These are phyloP conservation scores for Panellus pusillus DNA, from an alignment of 768 basidiomycete genomes.

Conservation along the genomic window DNA sequence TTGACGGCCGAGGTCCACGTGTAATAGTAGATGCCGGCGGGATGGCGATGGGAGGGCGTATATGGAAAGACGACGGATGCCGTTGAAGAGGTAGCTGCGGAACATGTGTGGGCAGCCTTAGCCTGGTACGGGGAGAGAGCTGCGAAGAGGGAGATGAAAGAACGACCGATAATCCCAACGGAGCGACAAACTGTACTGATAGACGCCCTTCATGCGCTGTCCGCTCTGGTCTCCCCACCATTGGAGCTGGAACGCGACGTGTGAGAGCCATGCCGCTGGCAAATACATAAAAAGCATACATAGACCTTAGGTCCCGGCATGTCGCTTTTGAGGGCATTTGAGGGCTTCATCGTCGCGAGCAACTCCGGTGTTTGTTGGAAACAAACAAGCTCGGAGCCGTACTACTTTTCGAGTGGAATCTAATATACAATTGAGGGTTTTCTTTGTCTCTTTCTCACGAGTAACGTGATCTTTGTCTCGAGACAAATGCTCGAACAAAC, in stretches of 20 bases:
- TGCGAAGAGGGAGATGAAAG: slow-evolving; percentile 29
- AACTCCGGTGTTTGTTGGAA: too few species aligned
- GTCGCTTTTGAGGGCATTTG: slow-evolving; percentile 58
- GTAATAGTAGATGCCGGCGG: slow-evolving; percentile 84
- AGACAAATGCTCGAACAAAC: too few species aligned
- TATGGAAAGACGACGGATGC: slow-evolving; percentile 70
- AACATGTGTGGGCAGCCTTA: slow-evolving; percentile 68
- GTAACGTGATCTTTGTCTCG: too few species aligned
- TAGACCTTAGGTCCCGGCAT: slow-evolving; percentile 87
- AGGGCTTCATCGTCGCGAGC: slow-evolving; percentile 56
- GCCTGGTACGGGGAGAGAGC: slow-evolving; percentile 84
- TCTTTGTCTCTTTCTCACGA: too few species aligned
- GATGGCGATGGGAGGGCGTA: slow-evolving; percentile 74
- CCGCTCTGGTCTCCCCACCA: slow-evolving; percentile 88
- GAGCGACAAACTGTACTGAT: slow-evolving; percentile 71
- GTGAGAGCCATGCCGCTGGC: not conserved
- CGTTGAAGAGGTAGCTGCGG: slow-evolving; percentile 82
- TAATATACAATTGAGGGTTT: too few species aligned
- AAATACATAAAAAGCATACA: slow-evolving; percentile 50
- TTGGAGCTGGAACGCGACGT: slow-evolving; percentile 51
- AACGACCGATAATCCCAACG: not conserved
- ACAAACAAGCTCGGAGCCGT: too few species aligned
- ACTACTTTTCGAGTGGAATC: too few species aligned
- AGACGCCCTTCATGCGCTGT: slow-evolving; percentile 73
- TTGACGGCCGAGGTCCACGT: slow-evolving; percentile 63